These are phyloP conservation scores for Penicillium lividum DNA, from an alignment of 495 filamentous ascomycete species.

Conservation along the genomic window DNA sequence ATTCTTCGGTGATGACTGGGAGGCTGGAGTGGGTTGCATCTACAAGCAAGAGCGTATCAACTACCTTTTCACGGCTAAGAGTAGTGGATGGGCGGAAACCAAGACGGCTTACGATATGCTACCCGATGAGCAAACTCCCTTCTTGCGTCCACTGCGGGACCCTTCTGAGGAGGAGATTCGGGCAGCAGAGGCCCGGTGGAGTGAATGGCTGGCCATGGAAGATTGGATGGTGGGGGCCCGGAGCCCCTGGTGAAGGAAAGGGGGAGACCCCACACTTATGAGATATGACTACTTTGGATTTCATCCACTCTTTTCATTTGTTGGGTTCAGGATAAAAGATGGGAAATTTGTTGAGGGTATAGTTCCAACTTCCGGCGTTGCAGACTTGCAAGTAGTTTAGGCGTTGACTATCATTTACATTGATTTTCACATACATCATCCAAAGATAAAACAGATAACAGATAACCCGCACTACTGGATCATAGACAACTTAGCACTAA, in stretches of 20 bases:
- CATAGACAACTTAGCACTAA: not conserved
- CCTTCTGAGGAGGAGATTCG: constrained; percentile 78
- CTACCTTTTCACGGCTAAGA: constrained; percentile 95
- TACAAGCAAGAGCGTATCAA: constrained; percentile 87
- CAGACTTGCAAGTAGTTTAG: constrained; percentile 2
- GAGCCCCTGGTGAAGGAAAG: constrained; percentile 46
- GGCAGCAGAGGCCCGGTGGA: constrained; percentile 77
- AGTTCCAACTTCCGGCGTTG: constrained; percentile 14
- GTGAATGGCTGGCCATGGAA: constrained; percentile 90
- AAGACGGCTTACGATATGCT: constrained; percentile 86
- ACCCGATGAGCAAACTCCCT: constrained; percentile 78
- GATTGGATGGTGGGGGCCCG: constrained; percentile 88
- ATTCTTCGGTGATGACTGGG: constrained; percentile 90
- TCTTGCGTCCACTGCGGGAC: constrained; percentile 72
- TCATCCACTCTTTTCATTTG: constrained; percentile 16
- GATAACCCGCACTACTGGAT: not conserved
- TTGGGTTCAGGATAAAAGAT: constrained; percentile 12
- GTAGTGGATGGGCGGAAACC: constrained; percentile 79
- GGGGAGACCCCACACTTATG: constrained; percentile 19
- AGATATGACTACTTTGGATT: constrained; percentile 28
- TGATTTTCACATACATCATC: not conserved
- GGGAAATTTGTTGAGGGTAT: constrained; percentile 11
- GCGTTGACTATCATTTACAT: constrained; percentile 2
- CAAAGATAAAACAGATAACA: no score
- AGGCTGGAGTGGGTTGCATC: constrained; percentile 69